These are phyloP conservation scores for Citrus australasica DNA, from an alignment of 345 rosid species.

Conservation along the genomic window DNA sequence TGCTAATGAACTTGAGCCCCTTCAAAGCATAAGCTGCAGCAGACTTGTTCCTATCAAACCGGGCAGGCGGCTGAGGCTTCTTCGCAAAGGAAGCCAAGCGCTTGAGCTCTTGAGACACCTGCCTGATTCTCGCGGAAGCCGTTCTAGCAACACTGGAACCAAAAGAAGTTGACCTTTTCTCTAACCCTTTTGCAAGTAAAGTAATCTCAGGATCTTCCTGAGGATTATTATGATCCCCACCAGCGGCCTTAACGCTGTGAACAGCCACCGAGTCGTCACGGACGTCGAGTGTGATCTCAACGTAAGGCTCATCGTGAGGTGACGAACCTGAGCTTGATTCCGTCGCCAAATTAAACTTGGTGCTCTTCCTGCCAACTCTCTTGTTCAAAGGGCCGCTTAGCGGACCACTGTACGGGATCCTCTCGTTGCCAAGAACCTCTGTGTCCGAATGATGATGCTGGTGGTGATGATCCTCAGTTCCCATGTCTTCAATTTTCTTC, in stretches of 20 bases:
- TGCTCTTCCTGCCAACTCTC: conserved; percentile 33
- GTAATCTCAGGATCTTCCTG: conserved; percentile 37
- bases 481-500: conserved; percentile 5
- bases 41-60: conserved; percentile 61
- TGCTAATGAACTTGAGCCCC: conserved; percentile 76
- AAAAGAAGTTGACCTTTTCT: conserved; percentile 39
- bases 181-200: conserved; percentile 42
- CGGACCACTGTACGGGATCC: conserved; percentile 34
- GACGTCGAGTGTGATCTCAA: conserved; percentile 42
- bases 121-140: conserved; percentile 50
- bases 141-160: conserved; percentile 33
- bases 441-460: conserved; percentile 39
- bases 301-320: conserved; percentile 19
- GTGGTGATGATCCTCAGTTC: conserved; percentile 26
- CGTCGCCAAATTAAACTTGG: conserved; percentile 30
- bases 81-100: conserved; percentile 49
- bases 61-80: conserved; percentile 33
- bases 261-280: conserved; percentile 38
- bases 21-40: conserved; percentile 63
- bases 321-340: conserved; percentile 19
- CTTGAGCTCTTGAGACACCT: conserved; percentile 64
- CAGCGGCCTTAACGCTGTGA: conserved; percentile 29
- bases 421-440: conserved; percentile 29
- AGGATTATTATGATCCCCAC: neutral
- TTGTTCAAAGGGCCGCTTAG: conserved; percentile 55